Conservation (phyloP, 305 asterid genomes). For the Petunia hybrid region DNA sequence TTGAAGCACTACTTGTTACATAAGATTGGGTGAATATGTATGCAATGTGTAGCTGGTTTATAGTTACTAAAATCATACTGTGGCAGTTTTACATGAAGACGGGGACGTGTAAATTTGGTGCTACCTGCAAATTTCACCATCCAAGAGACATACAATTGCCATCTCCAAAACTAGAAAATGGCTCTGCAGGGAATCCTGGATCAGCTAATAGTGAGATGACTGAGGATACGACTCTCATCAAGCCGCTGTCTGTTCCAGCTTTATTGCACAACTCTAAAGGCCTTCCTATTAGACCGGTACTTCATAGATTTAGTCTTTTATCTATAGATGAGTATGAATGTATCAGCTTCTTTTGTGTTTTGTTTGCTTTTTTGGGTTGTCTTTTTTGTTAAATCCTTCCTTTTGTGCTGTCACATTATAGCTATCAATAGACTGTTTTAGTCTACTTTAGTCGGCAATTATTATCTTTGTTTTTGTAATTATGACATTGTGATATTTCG, state of each 20-base stretch:
- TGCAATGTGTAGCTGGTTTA: constrained; percentile 29
- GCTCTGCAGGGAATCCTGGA: constrained; percentile 42
- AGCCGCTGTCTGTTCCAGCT: constrained; percentile 63
- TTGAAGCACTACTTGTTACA: constrained; percentile 34
- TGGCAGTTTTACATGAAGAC: constrained; percentile 96
- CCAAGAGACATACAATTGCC: constrained; percentile 77
- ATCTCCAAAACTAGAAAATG: constrained; percentile 55
- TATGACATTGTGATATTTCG: constrained; percentile 17
- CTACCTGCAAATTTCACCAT: constrained; percentile 90
- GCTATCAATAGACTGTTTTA: background rate
- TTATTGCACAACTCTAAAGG: constrained; percentile 82
- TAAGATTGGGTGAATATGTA: constrained; percentile 25
- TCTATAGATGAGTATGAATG: background rate
- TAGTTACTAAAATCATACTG: constrained; percentile 36
- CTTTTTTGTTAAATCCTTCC: background rate
- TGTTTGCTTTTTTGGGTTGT: background rate
- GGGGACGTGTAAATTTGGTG: constrained; percentile 86
- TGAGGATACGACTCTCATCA: constrained; percentile 58
- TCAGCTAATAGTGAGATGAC: constrained; percentile 40
- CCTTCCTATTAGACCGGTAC: constrained; percentile 90
- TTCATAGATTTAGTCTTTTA: constrained; percentile 28
- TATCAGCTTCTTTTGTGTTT: constrained; percentile 23
- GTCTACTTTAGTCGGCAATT: constrained; percentile 23
- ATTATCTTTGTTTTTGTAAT: background rate
- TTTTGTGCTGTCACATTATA: constrained; percentile 6